phyloP scores from a whole-genome alignment of 768 basidiomycete species.

The Suillus variegatus region DNA sequence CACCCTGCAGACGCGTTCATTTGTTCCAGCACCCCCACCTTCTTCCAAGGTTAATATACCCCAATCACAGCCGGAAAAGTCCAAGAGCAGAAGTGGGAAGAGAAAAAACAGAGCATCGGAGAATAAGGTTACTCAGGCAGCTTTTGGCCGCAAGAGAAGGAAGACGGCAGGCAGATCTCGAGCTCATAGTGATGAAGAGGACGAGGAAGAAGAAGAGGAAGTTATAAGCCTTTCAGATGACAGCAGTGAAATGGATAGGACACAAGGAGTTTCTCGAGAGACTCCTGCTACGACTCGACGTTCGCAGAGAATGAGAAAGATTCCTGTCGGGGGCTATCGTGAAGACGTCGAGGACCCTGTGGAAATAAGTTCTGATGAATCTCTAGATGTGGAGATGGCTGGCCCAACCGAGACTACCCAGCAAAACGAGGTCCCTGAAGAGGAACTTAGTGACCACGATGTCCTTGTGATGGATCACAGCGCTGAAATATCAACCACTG shows the following conservation, averaged over 20 bases:
- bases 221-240: constrained; percentile 7
- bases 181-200: constrained; percentile 22
- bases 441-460: neutral
- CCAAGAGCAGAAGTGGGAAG: constrained; percentile 24
- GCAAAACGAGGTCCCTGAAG: neutral
- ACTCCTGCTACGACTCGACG: constrained; percentile 24
- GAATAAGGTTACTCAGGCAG: constrained; percentile 10
- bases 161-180: constrained; percentile 43
- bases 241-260: constrained; percentile 2
- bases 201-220: constrained; percentile 26
- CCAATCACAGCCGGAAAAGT: constrained; percentile 17
- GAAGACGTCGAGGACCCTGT: constrained; percentile 25
- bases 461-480: constrained; percentile 5
- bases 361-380: constrained; percentile 4
- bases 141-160: constrained; percentile 30
- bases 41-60: neutral
- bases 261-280: constrained; percentile 13
- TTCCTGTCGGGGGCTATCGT: constrained; percentile 25
- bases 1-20: constrained; percentile 41
- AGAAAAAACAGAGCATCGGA: constrained; percentile 16
- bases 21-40: constrained; percentile 33
- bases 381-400: constrained; percentile 21
- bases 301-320: constrained; percentile 33
- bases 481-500: neutral
- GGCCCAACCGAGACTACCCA: constrained; percentile 3